phyloP scores from a whole-genome alignment of 2,329 filamentous ascomycete genomes.

The Fusarium sambucinum region DNA sequence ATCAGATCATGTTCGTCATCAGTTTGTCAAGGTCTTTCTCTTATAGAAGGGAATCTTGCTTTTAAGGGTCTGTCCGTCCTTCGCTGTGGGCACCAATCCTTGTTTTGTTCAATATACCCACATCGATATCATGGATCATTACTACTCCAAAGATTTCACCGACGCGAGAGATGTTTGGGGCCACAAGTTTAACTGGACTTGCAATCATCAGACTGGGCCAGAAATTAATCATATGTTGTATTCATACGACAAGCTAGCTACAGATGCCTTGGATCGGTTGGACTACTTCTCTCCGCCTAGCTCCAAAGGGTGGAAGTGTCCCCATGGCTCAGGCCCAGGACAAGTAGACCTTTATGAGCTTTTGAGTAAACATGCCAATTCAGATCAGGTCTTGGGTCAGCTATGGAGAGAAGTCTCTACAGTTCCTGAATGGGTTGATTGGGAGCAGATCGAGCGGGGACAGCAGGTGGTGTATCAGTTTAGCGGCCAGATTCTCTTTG shows the following conservation, averaged over 20 bases:
- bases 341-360: slow-evolving; percentile 72
- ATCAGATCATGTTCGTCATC: slow-evolving; percentile 28
- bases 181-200: slow-evolving; percentile 76
- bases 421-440: slow-evolving; percentile 81
- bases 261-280: slow-evolving; percentile 73
- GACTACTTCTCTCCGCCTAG: slow-evolving; percentile 66
- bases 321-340: slow-evolving; percentile 44
- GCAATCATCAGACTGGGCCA: slow-evolving; percentile 70
- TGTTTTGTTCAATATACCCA: neutral
- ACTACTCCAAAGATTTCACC: slow-evolving; percentile 1
- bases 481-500: slow-evolving; percentile 73
- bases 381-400: slow-evolving; percentile 65
- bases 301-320: slow-evolving; percentile 48
- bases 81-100: neutral
- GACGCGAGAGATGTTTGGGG: slow-evolving; percentile 42
- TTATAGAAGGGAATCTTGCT: neutral
- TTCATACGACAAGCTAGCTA: slow-evolving; percentile 76
- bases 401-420: slow-evolving; percentile 77
- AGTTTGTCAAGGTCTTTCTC: neutral
- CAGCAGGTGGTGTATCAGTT: slow-evolving; percentile 85
- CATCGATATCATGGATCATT: slow-evolving; percentile 24
- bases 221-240: slow-evolving; percentile 71
- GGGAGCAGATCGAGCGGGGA: slow-evolving; percentile 78
- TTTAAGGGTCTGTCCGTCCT: slow-evolving; percentile 3
- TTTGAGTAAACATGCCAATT: slow-evolving; percentile 67